Evolutionary conservation across 148 eudicot species (phyloP).

Genomic region (Agrostemma githago): DNA sequence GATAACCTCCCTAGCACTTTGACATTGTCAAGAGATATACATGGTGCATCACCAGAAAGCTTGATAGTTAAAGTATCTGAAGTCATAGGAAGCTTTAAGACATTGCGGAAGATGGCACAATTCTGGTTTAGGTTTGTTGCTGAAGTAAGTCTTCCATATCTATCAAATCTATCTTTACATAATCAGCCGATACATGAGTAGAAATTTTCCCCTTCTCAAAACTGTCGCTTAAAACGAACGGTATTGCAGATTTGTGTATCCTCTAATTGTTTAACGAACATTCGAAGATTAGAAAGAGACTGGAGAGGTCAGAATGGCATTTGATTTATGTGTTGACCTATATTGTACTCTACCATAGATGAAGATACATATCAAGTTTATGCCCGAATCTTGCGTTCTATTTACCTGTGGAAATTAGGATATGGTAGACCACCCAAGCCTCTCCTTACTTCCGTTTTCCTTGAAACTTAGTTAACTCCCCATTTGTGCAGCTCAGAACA

Average conservation of each 20-base stretch:
- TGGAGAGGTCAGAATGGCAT: background rate
- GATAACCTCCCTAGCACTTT: conserved; percentile 43
- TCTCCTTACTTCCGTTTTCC: background rate
- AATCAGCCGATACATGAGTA: background rate
- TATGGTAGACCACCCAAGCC: background rate
- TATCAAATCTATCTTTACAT: conserved; percentile 10
- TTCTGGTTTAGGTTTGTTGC: conserved; percentile 75
- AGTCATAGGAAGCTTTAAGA: conserved; percentile 79
- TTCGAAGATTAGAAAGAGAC: background rate
- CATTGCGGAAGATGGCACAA: conserved; percentile 67
- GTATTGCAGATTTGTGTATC: background rate
- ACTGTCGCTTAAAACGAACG: background rate
- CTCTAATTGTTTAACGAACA: background rate
- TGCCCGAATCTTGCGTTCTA: background rate
- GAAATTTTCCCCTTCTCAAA: background rate
- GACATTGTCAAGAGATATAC: conserved; percentile 71
- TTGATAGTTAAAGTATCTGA: conserved; percentile 78
- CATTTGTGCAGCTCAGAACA: conserved; percentile 67
- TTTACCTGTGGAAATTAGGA: background rate
- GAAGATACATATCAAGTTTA: background rate
- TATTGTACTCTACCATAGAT: conserved; percentile 8
- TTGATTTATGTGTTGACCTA: background rate
- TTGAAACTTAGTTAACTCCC: background rate
- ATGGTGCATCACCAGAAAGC: conserved; percentile 79
- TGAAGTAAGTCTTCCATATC: conserved; percentile 56